Evolutionary conservation across 2,329 filamentous ascomycete species (phyloP).

Genomic region (Alternaria gansuensis): DNA sequence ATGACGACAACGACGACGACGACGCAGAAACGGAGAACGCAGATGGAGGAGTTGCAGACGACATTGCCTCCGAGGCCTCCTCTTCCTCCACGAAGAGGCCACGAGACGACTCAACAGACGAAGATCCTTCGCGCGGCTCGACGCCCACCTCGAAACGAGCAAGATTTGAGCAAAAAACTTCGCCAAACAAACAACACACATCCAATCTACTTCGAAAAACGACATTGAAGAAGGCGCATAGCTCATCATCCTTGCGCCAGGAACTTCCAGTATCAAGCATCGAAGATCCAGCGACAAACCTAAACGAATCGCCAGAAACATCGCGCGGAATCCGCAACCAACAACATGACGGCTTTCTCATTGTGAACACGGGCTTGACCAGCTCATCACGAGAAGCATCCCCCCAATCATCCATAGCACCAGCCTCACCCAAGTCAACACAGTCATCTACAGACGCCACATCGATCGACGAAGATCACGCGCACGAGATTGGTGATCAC

Average conservation of each 20-base stretch:
- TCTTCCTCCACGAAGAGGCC: constrained; percentile 40
- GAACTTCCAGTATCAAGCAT: constrained; percentile 47
- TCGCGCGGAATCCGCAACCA: constrained; percentile 43
- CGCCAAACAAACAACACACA: constrained; percentile 22
- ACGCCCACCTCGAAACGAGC: constrained; percentile 28
- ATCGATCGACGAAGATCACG: constrained; percentile 48
- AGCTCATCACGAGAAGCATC: constrained; percentile 42
- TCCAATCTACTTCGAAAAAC: constrained; percentile 34
- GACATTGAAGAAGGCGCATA: constrained; percentile 46
- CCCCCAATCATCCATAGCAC: constrained; percentile 39
- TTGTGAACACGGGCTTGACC: constrained; percentile 41
- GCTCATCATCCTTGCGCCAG: constrained; percentile 43
- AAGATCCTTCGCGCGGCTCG: constrained; percentile 25
- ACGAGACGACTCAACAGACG: constrained; percentile 34
- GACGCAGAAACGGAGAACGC: constrained; percentile 24
- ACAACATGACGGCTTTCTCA: constrained; percentile 45
- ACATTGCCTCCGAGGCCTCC: constrained; percentile 7
- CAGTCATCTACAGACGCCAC: constrained; percentile 51
- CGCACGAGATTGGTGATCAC: constrained; percentile 14
- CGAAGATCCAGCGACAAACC: constrained; percentile 38
- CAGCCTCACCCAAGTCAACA: constrained; percentile 47
- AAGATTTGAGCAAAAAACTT: constrained; percentile 24
- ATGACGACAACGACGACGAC: constrained; percentile 33
- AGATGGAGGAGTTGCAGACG: constrained; percentile 10
- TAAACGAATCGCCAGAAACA: constrained; percentile 27